Conservation (phyloP, 139 green algal genomes). For the Chlorella sorokiniana region DNA sequence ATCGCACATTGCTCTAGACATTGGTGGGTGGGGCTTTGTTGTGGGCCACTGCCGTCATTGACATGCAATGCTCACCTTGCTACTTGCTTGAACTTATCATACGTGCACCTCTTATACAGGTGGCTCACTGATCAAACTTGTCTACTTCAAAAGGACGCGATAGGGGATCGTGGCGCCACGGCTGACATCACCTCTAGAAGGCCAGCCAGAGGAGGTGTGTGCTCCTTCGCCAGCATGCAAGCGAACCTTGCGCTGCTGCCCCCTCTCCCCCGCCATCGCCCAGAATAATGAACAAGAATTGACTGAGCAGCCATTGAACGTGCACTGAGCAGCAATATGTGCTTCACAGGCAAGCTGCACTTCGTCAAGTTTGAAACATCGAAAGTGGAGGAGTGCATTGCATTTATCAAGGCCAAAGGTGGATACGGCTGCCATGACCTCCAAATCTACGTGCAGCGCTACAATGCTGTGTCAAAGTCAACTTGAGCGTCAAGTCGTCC, state of each 20-base stretch:
- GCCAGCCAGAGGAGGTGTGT: background rate
- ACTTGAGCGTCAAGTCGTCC: background rate
- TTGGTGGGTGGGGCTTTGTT: conserved; percentile 47
- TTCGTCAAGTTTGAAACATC: conserved; percentile 99
- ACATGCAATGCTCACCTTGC: background rate
- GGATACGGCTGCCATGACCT: background rate
- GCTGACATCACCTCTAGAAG: background rate
- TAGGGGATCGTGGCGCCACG: background rate
- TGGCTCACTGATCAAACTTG: conserved; percentile 95
- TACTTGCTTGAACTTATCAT: background rate
- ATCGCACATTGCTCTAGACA: conserved; percentile 92
- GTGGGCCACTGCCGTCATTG: background rate
- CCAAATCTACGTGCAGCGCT: background rate
- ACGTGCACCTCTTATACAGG: conserved; percentile 14
- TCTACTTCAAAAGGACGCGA: conserved; percentile 87
- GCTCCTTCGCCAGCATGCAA: background rate
- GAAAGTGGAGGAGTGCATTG: conserved; percentile 83
- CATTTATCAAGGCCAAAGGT: conserved; percentile 94
- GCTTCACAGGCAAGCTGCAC: conserved; percentile 80
- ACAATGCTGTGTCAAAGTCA: background rate
- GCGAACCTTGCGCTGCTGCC: background rate
- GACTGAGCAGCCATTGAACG: background rate
- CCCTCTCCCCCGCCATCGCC: background rate
- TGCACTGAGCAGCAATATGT: background rate
- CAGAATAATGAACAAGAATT: background rate